Conservation (phyloP, 1,139 yeast species). For the Hyphopichia wangnamkhiaoensis region DNA sequence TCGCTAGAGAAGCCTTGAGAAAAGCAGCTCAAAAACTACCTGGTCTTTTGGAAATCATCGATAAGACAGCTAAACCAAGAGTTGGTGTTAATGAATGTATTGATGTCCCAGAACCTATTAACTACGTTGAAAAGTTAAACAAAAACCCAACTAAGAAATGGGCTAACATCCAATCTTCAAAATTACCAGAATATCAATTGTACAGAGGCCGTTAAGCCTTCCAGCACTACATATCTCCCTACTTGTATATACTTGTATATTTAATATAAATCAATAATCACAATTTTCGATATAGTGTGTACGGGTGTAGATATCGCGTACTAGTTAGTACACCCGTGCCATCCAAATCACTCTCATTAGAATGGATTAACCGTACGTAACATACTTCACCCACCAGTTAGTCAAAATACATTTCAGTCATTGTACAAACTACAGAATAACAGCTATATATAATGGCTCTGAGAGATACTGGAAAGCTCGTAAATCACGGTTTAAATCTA, state of each 20-base stretch:
- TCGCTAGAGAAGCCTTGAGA: slow-evolving; percentile 89
- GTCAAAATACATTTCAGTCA: too few species aligned
- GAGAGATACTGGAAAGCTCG: slow-evolving; percentile 33
- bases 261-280: neutral
- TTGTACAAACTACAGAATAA: too few species aligned
- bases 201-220: slow-evolving; percentile 54
- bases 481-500: slow-evolving; percentile 31
- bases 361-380: too few species aligned
- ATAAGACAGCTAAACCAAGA: slow-evolving; percentile 64
- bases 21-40: slow-evolving; percentile 93
- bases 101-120: slow-evolving; percentile 46
- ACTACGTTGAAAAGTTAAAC: slow-evolving; percentile 57
- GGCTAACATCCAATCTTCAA: slow-evolving; percentile 48
- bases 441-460: slow-evolving; percentile 25
- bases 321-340: too few species aligned
- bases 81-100: slow-evolving; percentile 60
- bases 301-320: too few species aligned
- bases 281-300: too few species aligned
- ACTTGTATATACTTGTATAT: slow-evolving; percentile 4
- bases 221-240: neutral
- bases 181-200: slow-evolving; percentile 51
- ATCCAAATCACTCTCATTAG: too few species aligned
- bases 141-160: slow-evolving; percentile 68
- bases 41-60: slow-evolving; percentile 85
- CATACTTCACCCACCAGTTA: too few species aligned